These are phyloP conservation scores for Rosa persica DNA, from an alignment of 306 rosid species.

Conservation along the genomic window DNA sequence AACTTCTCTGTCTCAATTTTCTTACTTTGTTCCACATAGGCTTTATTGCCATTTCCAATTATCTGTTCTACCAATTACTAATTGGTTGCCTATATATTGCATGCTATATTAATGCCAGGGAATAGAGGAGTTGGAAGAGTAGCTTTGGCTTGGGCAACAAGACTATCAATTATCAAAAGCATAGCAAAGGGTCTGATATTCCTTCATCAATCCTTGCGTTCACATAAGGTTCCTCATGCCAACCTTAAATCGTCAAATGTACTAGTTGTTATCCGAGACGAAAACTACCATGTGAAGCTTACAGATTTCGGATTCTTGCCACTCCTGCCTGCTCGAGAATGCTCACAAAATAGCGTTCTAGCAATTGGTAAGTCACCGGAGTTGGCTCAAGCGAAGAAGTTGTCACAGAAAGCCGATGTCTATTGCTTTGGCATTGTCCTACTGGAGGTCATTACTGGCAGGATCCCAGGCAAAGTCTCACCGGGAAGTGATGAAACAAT, in stretches of 20 bases:
- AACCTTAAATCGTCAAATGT: constrained; percentile 69
- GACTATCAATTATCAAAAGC: constrained; percentile 57
- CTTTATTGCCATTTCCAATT: not conserved
- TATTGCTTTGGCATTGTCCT: constrained; percentile 70
- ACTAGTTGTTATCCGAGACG: constrained; percentile 25
- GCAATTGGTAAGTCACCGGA: constrained; percentile 61
- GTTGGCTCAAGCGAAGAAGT: constrained; percentile 51
- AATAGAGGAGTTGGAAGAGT: constrained; percentile 52
- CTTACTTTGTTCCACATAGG: not conserved
- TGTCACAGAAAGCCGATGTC: constrained; percentile 56
- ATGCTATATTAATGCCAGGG: constrained; percentile 29
- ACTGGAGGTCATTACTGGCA: constrained; percentile 71
- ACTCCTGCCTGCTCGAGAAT: constrained; percentile 31
- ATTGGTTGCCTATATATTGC: not conserved
- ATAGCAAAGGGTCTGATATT: constrained; percentile 65
- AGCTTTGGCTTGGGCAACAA: constrained; percentile 57
- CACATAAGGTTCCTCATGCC: constrained; percentile 65
- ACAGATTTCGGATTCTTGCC: constrained; percentile 59
- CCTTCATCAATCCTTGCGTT: constrained; percentile 59
- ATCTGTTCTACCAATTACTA: not conserved
- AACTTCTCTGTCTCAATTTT: constrained; percentile 10
- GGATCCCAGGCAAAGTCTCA: constrained; percentile 53
- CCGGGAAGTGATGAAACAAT: constrained; percentile 33
- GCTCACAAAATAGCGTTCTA: constrained; percentile 25
- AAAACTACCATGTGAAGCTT: constrained; percentile 49